Base-by-base conservation (phyloP, 176 grass and related monocot species). In the Saccharum officinarum region DNA sequence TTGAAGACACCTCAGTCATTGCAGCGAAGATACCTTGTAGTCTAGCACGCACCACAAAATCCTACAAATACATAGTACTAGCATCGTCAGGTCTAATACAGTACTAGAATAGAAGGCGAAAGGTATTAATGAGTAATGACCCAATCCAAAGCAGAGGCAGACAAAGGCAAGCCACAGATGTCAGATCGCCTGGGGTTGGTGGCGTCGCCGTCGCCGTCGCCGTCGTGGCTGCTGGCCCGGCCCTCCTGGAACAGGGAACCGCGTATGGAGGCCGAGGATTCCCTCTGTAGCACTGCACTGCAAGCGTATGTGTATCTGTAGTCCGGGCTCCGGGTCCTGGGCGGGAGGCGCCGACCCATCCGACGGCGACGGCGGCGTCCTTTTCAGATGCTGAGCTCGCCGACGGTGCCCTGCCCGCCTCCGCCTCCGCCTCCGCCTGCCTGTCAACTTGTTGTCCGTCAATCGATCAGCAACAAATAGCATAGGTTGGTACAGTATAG, bases 211-310 rank as follows among this genome's bases (percentile, higher is more conserved):
- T 80, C 65, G 33, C 3, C 17, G 62, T 70, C 87, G 45, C 38
- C 67, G 10, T 80, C 65, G 33, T 4, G 1, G 17, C 0, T 15
- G 45, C 78, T 52, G 34, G 22, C 38, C 47, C 25, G 86, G 47
- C 0, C 37, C 41, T 11, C 67, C 17, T 79, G 81, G 37, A 67
- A 67, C 81, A 84, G 76, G 39, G 52, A n/a, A 25, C 47, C 82
- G 26, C 61, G 52, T 75, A 82, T 80, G 87, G 82, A 70, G 4
- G 15, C 2, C 28, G 82, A 80, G 61, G 69, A 80, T 89, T 57
- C 60, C 87, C 76, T 75, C 37, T 47, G 69, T 59, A 39, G 61
- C 76, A 89, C 62, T 80, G 87, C 87, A 89, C 70, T 75, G 82
- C 81, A 46, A 25, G 22, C 1, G 3, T 10, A 10, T 59, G 22